Evolutionary conservation across 768 basidiomycete genomes (phyloP).

Genomic region (Cyathus striatus): DNA sequence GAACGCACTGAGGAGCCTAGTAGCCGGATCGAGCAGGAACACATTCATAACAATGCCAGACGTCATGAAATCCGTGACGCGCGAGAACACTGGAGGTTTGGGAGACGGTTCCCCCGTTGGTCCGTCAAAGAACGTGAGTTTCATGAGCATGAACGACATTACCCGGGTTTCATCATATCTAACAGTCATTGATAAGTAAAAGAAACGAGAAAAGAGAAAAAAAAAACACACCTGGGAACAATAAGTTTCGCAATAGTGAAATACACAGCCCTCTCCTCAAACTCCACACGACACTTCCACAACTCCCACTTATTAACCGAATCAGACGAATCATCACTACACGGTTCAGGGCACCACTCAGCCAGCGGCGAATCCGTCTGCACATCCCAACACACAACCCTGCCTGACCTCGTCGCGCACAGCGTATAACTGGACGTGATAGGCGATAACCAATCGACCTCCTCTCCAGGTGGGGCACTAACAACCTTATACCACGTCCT

Average conservation of each 20-base stretch:
- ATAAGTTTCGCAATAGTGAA: constrained; percentile 73
- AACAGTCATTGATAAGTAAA: background rate
- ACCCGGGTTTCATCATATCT: constrained; percentile 58
- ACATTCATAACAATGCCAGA: constrained; percentile 74
- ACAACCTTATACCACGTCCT: constrained; percentile 78
- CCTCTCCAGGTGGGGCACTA: constrained; percentile 59
- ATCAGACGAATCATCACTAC: too few species aligned
- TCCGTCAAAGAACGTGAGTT: constrained; percentile 52
- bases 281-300: constrained; percentile 78
- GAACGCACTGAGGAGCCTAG: constrained; percentile 59
- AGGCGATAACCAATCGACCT: constrained; percentile 74
- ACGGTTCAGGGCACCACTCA: constrained; percentile 58
- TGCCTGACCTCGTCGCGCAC: constrained; percentile 73
- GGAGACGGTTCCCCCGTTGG: constrained; percentile 31
- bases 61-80: constrained; percentile 59
- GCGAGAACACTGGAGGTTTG: constrained; percentile 45
- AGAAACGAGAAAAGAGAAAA: background rate
- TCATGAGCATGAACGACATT: constrained; percentile 72
- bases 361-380: constrained; percentile 55
- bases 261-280: constrained; percentile 64
- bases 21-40: constrained; percentile 63
- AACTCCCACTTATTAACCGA: constrained; percentile 64
- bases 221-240: constrained; percentile 30
- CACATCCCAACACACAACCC: constrained; percentile 76
- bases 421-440: constrained; percentile 73